Conservation (phyloP, 2,329 filamentous ascomycete genomes). For the Xylogone sp. region DNA sequence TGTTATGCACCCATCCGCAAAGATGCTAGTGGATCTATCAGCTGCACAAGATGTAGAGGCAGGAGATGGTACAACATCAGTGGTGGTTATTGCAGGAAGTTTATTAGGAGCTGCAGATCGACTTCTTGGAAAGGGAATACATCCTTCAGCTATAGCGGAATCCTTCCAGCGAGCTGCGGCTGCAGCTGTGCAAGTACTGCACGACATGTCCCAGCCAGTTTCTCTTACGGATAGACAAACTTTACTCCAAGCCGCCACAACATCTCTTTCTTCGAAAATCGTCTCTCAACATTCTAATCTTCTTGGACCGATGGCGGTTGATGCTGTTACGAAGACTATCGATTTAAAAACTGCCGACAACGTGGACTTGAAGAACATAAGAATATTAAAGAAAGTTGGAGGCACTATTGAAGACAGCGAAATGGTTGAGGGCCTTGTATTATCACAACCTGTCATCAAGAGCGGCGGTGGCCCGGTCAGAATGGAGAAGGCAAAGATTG, state of each 20-base stretch:
- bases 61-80: conserved; percentile 95
- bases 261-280: conserved; percentile 96
- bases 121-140: conserved; percentile 87
- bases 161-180: conserved; percentile 92
- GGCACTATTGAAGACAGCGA: conserved; percentile 98
- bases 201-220: conserved; percentile 95
- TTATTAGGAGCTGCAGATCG: conserved; percentile 90
- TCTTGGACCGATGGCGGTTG: conserved; percentile 96
- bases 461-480: conserved; percentile 83
- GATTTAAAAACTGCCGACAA: conserved; percentile 95
- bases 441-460: conserved; percentile 92
- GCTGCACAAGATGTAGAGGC: conserved; percentile 98
- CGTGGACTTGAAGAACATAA: conserved; percentile 92
- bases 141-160: conserved; percentile 96
- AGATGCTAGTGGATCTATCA: conserved; percentile 97
- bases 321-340: conserved; percentile 93
- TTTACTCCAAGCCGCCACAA: conserved; percentile 93
- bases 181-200: conserved; percentile 82
- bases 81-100: conserved; percentile 96
- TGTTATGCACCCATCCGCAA: conserved; percentile 98
- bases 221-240: conserved; percentile 82
- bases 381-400: conserved; percentile 95
- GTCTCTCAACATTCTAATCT: conserved; percentile 95
- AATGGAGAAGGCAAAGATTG: conserved; percentile 97
- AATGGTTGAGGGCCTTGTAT: conserved; percentile 88